phyloP scores from a whole-genome alignment of 2,329 filamentous ascomycete species.

The Chrysosporium queenslandicum region DNA sequence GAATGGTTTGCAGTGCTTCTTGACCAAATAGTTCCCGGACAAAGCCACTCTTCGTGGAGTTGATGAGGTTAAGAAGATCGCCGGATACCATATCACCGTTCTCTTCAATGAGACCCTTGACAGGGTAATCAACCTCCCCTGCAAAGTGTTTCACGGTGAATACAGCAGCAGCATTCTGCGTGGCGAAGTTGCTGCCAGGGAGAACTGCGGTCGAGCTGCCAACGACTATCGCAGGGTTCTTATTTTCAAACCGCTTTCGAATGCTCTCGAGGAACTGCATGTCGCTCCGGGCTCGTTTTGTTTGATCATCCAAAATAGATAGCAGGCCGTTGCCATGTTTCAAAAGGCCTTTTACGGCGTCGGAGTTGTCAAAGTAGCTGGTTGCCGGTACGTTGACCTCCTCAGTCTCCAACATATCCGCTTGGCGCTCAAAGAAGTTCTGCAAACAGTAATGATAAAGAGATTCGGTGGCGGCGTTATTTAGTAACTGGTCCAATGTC shows the following conservation, averaged over 20 bases:
- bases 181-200: constrained; percentile 81
- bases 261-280: constrained; percentile 83
- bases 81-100: constrained; percentile 94
- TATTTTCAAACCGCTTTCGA: constrained; percentile 85
- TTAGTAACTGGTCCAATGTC: constrained; percentile 80
- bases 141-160: constrained; percentile 95
- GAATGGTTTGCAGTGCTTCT: constrained; percentile 80
- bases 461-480: constrained; percentile 85
- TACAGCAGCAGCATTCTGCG: constrained; percentile 64
- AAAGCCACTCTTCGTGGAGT: constrained; percentile 77
- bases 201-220: constrained; percentile 63
- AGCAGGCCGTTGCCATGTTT: constrained; percentile 88
- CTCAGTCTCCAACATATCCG: constrained; percentile 85
- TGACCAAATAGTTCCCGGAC: constrained; percentile 89
- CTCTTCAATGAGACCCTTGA: constrained; percentile 80
- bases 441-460: constrained; percentile 89
- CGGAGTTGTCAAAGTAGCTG: constrained; percentile 95
- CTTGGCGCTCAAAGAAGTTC: constrained; percentile 91
- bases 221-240: constrained; percentile 81
- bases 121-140: constrained; percentile 88
- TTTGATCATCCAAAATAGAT: constrained; percentile 93
- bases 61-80: constrained; percentile 89
- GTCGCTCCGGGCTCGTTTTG: constrained; percentile 76
- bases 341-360: constrained; percentile 80
- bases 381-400: constrained; percentile 84